Base-by-base conservation (phyloP, 2,329 filamentous ascomycete species). In the Blastomyces percursus region DNA sequence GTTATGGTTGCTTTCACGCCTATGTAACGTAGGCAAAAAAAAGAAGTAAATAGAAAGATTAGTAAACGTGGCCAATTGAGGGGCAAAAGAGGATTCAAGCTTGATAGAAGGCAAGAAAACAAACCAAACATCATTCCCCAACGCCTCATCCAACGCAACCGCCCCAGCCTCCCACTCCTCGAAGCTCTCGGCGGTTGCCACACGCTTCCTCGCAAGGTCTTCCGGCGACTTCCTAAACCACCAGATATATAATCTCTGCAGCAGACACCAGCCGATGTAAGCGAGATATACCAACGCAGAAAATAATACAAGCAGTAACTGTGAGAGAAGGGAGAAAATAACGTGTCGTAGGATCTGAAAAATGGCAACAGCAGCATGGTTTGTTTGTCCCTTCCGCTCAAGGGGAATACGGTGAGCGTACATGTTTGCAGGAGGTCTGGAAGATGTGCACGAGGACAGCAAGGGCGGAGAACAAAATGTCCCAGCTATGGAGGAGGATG, bases 101-200 rank as follows among this genome's bases (percentile, higher is more conserved):
- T 30, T 30, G 4, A 30, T 2, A 30, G 27, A 30, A 30, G 27
- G 14, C 16, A 40, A 32, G 30, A 30, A 54, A 40, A 66, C 75
- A 63, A 77, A 89, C 90, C 90, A 96, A 65, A 91, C 75, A 75
- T 95, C 90, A 67, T 91, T 84, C 51, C 87, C 87, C n/a, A 91
- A 80, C 21, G 90, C 79, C 69, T 88, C 87, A 74, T 96, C 92
- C n/a, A 96, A 82, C 69, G 89, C 84, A 66, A 89, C 83, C 1
- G 91, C 90, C n/a, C 88, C 86, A 67, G 87, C 86, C 72, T 93
- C 87, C 91, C 91, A 96, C 72, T 94, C 88, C 70, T 94, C 89
- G 71, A 88, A 96, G 32, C 82, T 81, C 66, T 84, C 80, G 21
- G 90, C 88, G 63, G 84, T 82, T 61, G 80, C 81, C 57, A 95